Conservation (phyloP, 2,329 filamentous ascomycete genomes). For the Alternaria solani region DNA sequence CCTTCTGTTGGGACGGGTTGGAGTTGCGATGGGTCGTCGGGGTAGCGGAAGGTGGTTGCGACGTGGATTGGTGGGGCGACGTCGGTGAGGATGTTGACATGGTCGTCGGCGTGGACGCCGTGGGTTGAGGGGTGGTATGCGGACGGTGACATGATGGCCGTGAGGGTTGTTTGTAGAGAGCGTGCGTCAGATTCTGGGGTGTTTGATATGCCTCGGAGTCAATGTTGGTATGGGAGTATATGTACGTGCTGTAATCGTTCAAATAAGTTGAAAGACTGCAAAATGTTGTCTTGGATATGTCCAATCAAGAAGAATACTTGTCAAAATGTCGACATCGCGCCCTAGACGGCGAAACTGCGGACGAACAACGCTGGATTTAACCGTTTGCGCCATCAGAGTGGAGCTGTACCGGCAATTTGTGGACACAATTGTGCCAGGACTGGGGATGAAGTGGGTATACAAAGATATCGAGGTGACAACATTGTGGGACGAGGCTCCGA, state of each 20-base stretch:
- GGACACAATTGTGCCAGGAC: constrained; percentile 5
- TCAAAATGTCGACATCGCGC: constrained; percentile 22
- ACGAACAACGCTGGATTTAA: constrained; percentile 9
- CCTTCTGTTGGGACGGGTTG: constrained; percentile 58
- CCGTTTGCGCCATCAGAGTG: constrained; percentile 16
- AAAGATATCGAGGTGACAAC: not conserved
- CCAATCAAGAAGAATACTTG: not conserved
- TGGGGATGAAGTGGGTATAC: constrained; percentile 7
- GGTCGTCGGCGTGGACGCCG: constrained; percentile 84
- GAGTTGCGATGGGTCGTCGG: constrained; percentile 72
- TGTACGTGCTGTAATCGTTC: not conserved
- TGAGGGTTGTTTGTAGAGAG: not conserved
- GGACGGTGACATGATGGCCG: constrained; percentile 14
- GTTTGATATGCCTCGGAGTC: not conserved
- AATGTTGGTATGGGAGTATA: not conserved
- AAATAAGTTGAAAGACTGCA: not conserved
- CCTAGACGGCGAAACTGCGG: constrained; percentile 15
- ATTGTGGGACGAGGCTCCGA: not conserved
- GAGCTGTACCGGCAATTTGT: constrained; percentile 14
- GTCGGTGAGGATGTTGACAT: constrained; percentile 75
- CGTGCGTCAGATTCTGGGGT: not conserved
- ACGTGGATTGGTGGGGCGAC: constrained; percentile 90
- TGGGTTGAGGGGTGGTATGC: constrained; percentile 69
- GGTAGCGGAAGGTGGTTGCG: constrained; percentile 90
- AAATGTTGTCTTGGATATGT: not conserved